Evolutionary conservation across 176 grass and related monocot genomes (phyloP).

Genomic region (Cymbopogon citratus): DNA sequence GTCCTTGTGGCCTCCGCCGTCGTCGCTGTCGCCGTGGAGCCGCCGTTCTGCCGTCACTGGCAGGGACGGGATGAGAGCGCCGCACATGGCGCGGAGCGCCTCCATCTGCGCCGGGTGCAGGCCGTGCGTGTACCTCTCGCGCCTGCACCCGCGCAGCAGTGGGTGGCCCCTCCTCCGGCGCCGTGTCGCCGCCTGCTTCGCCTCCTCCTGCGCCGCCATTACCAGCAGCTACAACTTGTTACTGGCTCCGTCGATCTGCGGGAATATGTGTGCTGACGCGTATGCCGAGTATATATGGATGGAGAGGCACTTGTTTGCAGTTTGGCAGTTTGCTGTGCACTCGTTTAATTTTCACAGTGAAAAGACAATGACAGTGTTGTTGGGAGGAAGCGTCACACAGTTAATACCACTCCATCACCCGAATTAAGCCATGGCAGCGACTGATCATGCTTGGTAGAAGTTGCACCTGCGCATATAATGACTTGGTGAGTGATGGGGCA

Average conservation of each 20-base stretch:
- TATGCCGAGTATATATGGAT: neutral
- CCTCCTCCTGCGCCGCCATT: neutral
- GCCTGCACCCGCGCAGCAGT: constrained; percentile 39
- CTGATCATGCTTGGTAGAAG: neutral
- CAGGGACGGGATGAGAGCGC: constrained; percentile 57
- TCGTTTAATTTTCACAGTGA: neutral
- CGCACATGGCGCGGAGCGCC: constrained; percentile 60
- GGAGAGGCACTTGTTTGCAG: neutral
- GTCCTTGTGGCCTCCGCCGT: neutral
- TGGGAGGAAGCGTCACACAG: neutral
- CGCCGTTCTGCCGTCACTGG: neutral
- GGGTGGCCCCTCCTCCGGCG: constrained; percentile 32
- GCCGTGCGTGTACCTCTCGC: constrained; percentile 54
- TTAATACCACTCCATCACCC: neutral
- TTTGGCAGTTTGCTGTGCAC: neutral
- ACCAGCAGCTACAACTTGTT: neutral
- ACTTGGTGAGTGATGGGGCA: too few relatives aligned
- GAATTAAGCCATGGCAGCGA: neutral
- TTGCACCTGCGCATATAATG: neutral
- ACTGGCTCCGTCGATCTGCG: neutral
- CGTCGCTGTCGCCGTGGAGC: neutral
- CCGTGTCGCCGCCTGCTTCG: neutral
- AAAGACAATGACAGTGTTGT: neutral
- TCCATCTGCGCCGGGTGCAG: constrained; percentile 55
- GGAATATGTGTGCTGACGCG: neutral